A percentile compares a stretch with the other conserved stretches of the same genome.
phyloP scores from a whole-genome alignment of 208 protist species.

The Acanthamoeba quina region DNA sequence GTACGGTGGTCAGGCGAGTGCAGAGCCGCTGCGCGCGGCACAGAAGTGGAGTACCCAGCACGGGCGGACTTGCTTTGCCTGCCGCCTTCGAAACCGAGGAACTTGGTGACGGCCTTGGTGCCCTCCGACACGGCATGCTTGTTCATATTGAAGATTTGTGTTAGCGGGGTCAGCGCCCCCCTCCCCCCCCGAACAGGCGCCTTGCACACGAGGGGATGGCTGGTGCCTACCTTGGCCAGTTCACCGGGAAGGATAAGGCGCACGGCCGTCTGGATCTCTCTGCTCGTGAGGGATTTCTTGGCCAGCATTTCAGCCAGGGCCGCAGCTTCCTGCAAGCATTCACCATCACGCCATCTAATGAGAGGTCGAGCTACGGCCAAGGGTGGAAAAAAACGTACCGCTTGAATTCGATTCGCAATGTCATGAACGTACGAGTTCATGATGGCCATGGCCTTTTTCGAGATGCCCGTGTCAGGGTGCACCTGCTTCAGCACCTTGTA shows the following conservation, averaged over 20 bases:
- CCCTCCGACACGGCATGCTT: conserved; percentile 98
- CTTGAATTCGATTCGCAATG: conserved; percentile 20
- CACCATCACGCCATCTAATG: too few species aligned
- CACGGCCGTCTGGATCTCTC: conserved; percentile 97
- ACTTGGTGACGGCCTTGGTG: conserved; percentile 98
- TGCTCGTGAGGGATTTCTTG: too few species aligned
- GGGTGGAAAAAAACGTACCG: too few species aligned
- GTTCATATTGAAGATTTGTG: too few species aligned
- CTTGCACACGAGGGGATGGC: too few species aligned
- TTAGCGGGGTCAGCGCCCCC: too few species aligned
- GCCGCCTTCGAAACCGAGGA: neutral
- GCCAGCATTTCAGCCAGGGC: too few species aligned
- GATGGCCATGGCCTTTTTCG: conserved; percentile 97
- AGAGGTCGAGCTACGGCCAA: too few species aligned
- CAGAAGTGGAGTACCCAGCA: too few species aligned
- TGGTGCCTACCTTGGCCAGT: conserved; percentile 93
- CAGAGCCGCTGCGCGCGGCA: neutral
- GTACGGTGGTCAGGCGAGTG: too few species aligned
- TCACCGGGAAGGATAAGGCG: conserved; percentile 98
- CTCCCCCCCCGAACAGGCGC: too few species aligned
- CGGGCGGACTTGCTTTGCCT: conserved; percentile 74
- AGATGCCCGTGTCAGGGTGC: conserved; percentile 97
- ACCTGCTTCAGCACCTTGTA: conserved; percentile 95
- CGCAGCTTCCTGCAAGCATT: too few species aligned
- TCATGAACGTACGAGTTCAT: conserved; percentile 97